These are phyloP conservation scores for Russula compacta DNA, from an alignment of 768 basidiomycete species.

Conservation along the genomic window DNA sequence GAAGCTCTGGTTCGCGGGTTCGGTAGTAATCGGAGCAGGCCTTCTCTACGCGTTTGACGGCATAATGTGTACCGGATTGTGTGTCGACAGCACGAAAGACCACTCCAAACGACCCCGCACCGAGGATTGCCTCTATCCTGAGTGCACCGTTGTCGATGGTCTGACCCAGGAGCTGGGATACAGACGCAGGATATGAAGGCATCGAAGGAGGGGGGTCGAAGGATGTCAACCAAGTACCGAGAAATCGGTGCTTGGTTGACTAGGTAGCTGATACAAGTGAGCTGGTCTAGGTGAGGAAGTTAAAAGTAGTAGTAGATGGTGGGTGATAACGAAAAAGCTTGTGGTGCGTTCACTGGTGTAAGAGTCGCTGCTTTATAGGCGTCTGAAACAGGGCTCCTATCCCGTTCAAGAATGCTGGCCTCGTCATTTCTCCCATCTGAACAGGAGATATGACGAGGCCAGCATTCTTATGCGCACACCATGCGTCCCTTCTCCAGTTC, in stretches of 20 bases:
- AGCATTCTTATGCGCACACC: too few species aligned
- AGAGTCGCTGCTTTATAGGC: background rate
- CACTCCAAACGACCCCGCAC: constrained; percentile 86
- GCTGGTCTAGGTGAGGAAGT: background rate
- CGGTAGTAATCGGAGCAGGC: constrained; percentile 21
- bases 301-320: background rate
- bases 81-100: constrained; percentile 79
- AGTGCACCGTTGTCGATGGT: constrained; percentile 70
- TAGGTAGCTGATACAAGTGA: background rate
- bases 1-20: constrained; percentile 63
- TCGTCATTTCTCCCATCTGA: too few species aligned
- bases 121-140: constrained; percentile 52
- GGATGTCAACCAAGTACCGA: constrained; percentile 2
- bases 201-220: background rate
- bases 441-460: too few species aligned
- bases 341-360: background rate
- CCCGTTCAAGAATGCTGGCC: too few species aligned
- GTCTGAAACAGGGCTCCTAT: background rate
- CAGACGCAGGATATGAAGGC: background rate
- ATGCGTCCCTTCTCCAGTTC: too few species aligned
- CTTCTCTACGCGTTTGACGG: constrained; percentile 83
- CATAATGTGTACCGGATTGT: constrained; percentile 36
- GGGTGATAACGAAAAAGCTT: background rate
- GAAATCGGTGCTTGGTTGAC: background rate
- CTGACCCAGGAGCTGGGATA: background rate